Evolutionary conservation across 306 rosid genomes (phyloP).

Genomic region (Malus asiatica): DNA sequence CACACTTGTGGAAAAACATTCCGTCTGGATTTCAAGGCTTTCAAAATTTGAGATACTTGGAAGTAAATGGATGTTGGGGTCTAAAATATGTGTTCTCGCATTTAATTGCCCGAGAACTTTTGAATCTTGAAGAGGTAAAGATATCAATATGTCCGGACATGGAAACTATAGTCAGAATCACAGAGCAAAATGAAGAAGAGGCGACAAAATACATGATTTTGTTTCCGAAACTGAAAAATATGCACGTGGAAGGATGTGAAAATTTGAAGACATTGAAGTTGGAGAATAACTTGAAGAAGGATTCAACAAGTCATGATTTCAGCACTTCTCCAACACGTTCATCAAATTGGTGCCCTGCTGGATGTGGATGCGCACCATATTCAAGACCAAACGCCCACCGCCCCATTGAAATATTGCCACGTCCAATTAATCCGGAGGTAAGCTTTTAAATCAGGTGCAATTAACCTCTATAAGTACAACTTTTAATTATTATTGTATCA

Average conservation of each 20-base stretch:
- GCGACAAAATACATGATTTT: background rate
- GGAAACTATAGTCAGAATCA: background rate
- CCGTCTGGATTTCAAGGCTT: background rate
- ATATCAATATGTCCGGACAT: fast-evolving
- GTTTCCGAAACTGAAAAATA: background rate
- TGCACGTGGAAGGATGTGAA: fast-evolving
- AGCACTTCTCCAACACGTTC: no score
- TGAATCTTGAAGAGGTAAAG: background rate
- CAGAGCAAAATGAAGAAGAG: background rate
- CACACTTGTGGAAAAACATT: background rate
- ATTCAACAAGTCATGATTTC: no score
- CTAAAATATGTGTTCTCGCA: no score
- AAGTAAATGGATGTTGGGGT: fast-evolving
- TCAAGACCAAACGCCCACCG: no score
- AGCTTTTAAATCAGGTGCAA: no score
- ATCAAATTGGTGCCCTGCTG: no score
- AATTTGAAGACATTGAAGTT: background rate
- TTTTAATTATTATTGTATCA: no score
- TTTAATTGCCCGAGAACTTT: background rate
- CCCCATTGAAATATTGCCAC: no score
- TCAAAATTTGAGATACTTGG: background rate
- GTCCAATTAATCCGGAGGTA: no score
- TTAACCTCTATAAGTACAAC: no score
- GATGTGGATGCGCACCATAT: no score
- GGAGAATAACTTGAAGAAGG: no score